Percentiles rank a stretch among this genome's conserved stretches.
Conservation (phyloP, 495 filamentous ascomycete species). For the Lophiotrema nucula region DNA sequence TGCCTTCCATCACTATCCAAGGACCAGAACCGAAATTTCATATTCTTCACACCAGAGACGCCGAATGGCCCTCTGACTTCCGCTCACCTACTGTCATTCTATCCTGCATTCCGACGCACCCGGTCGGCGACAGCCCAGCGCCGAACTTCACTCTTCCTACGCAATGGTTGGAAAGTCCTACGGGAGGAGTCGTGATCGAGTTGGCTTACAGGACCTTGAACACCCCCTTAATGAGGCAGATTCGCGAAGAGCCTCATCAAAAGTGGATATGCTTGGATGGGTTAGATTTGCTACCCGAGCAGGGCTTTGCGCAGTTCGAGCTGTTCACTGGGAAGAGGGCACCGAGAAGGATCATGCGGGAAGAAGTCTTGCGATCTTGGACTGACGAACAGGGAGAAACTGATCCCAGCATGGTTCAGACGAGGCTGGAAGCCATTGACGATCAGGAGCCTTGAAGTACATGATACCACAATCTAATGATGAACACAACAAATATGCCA, state of each 20-base stretch:
- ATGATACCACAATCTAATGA: too few relatives aligned
- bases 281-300: constrained; percentile 74
- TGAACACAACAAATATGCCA: too few relatives aligned
- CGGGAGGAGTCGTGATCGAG: constrained; percentile 78
- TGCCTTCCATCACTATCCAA: constrained; percentile 3
- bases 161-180: constrained; percentile 72
- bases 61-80: constrained; percentile 64
- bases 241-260: constrained; percentile 59
- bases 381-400: constrained; percentile 12
- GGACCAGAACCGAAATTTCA: constrained; percentile 33
- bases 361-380: constrained; percentile 55
- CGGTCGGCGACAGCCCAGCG: constrained; percentile 59
- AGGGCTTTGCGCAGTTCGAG: constrained; percentile 81
- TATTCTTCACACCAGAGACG: constrained; percentile 57
- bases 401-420: constrained; percentile 19
- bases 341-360: constrained; percentile 69
- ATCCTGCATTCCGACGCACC: constrained; percentile 71
- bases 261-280: constrained; percentile 80
- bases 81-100: constrained; percentile 72
- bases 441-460: constrained; percentile 19
- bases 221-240: constrained; percentile 69
- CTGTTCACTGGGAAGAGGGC: constrained; percentile 80
- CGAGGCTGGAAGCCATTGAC: constrained; percentile 20
- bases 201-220: constrained; percentile 71
- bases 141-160: constrained; percentile 74